Base-by-base conservation (phyloP, 306 rosid genomes). In the Trifolium dubium region DNA sequence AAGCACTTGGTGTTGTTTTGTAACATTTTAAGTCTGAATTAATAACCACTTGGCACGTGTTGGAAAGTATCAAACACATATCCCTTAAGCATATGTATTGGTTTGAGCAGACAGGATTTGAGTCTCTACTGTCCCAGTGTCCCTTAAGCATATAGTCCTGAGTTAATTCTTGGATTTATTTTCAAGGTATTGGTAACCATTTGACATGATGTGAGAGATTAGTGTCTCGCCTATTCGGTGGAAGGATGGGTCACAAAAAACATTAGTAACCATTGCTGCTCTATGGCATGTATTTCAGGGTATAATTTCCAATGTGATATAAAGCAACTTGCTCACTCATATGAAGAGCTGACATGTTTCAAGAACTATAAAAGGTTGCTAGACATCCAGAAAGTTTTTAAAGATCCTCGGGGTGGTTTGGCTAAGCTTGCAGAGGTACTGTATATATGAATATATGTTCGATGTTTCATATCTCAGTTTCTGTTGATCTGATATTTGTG, bases 301-400 rank as follows among this genome's bases (percentile, higher is more conserved):
- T 95, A 95, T 81, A 95, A 90, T 81, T 92, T 92, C 86, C 85
- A 86, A 56, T 95, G 97, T 72, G 98, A 94, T 78, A 84, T 82
- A 67, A 89, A 79, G 85, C 99, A 94, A 65, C 89, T 95, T 79
- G 91, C 93, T 80, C 83, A 69, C 53, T 88, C 99, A 7, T 95
- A 95, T 68, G 87, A 46, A 77, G 89, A 89, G 4, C 84, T 95
- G 58, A 72, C 74, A 74, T 95, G 98, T 86, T 95, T 95, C 89
- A 90, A 87, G 81, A 88, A 78, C 77, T 92, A 80, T 75, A 92
- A 90, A 73, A 88, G 85, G 92, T 69, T 94, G 80, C 82, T 94
- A 79, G 99, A 94, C 79, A 71, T 94, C 80, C 96, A 90, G 78
- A 87, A 92, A 71, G 71, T 90, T 50, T 94, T 86, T 73, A 89